Conservation (phyloP, 1,139 yeast species). For the Blastobotrys serpentis region DNA sequence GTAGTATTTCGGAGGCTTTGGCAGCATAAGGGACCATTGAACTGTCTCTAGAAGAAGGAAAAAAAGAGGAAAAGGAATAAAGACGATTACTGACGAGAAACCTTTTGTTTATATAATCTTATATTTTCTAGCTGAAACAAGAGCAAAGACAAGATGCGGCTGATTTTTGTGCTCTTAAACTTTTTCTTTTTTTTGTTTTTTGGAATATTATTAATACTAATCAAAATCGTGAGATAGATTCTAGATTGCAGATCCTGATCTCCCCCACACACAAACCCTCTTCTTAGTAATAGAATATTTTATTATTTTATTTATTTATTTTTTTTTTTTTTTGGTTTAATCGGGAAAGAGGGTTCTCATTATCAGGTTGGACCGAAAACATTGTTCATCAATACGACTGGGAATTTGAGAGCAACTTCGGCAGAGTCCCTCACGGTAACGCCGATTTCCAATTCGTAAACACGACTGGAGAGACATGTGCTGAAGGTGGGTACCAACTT, state of each 20-base stretch:
- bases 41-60: not conserved
- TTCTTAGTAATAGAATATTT: not conserved
- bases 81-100: too few relatives aligned
- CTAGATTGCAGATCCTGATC: too few relatives aligned
- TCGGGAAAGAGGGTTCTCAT: not conserved
- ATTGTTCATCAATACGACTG: not conserved
- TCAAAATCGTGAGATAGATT: too few relatives aligned
- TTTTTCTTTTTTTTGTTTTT: too few relatives aligned
- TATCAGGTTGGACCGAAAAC: not conserved
- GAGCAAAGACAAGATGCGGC: too few relatives aligned
- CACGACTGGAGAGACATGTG: not conserved
- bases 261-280: too few relatives aligned
- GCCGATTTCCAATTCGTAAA: not conserved
- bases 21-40: too few relatives aligned
- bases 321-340: not conserved
- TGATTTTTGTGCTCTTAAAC: too few relatives aligned
- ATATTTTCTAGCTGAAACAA: too few relatives aligned
- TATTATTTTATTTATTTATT: not conserved
- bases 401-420: not conserved
- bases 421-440: not conserved
- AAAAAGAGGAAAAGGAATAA: too few relatives aligned
- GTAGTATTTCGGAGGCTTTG: conserved; percentile 1
- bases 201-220: too few relatives aligned
- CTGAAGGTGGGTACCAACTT: not conserved
- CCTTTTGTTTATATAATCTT: too few relatives aligned